Conservation (phyloP, 345 rosid genomes). For the Cardamine resedifolia region DNA sequence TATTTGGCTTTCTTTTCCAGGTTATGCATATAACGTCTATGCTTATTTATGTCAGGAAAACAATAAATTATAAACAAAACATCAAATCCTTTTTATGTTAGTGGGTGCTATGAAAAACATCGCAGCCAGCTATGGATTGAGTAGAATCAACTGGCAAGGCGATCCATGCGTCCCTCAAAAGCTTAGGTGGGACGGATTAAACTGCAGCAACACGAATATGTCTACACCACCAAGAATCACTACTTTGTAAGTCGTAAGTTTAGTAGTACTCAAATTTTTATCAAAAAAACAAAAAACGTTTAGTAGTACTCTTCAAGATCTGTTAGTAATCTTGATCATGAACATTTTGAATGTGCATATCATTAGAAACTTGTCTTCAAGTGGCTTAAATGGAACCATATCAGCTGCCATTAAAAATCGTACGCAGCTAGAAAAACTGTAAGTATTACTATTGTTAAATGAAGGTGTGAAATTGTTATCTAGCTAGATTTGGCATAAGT, state of each 20-base stretch:
- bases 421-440: constrained; percentile 35
- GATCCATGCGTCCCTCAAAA: constrained; percentile 23
- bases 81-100: background rate
- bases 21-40: too few relatives aligned
- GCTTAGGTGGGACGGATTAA: constrained; percentile 7
- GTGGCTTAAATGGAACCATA: constrained; percentile 37
- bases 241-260: background rate
- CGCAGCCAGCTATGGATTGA: background rate
- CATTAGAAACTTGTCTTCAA: constrained; percentile 39
- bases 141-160: constrained; percentile 10
- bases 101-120: background rate
- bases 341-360: background rate
- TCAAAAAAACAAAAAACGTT: too few relatives aligned
- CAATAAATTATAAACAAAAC: background rate
- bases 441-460: constrained; percentile 10
- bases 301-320: background rate
- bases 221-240: constrained; percentile 11
- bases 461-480: background rate
- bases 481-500: too few relatives aligned
- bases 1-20: background rate
- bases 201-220: background rate
- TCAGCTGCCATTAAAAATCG: constrained; percentile 30
- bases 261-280: too few relatives aligned
- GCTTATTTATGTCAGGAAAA: background rate
- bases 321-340: background rate